Evolutionary conservation across 768 basidiomycete species (phyloP).

Genomic region (Symmetrospora coprosmae): DNA sequence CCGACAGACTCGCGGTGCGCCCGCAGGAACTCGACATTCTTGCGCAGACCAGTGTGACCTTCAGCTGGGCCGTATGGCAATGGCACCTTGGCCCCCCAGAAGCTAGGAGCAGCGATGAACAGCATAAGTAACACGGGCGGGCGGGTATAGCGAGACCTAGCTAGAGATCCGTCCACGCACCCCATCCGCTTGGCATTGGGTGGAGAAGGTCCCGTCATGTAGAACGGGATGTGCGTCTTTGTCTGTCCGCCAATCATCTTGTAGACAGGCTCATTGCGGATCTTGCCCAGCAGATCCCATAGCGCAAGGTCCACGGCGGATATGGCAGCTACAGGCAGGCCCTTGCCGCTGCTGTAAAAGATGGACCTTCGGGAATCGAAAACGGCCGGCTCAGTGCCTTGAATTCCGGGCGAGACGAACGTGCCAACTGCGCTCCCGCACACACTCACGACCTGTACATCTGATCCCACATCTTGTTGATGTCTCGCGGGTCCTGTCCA

Average conservation of each 20-base stretch:
- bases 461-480: slow-evolving; percentile 40
- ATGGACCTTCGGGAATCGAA: too few species aligned
- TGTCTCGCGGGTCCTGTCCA: slow-evolving; percentile 39
- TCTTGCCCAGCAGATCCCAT: slow-evolving; percentile 40
- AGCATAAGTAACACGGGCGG: too few species aligned
- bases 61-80: slow-evolving; percentile 38
- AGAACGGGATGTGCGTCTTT: slow-evolving; percentile 38
- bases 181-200: slow-evolving; percentile 37
- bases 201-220: slow-evolving; percentile 38
- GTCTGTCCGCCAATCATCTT: slow-evolving; percentile 40
- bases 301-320: slow-evolving; percentile 40
- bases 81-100: slow-evolving; percentile 37
- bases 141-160: too few species aligned
- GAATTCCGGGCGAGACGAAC: too few species aligned
- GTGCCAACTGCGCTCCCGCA: too few species aligned
- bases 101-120: not conserved
- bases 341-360: slow-evolving; percentile 40
- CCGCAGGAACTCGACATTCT: slow-evolving; percentile 38
- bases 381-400: too few species aligned
- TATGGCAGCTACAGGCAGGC: slow-evolving; percentile 37
- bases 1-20: slow-evolving; percentile 36
- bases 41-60: slow-evolving; percentile 36
- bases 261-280: slow-evolving; percentile 39
- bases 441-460: slow-evolving; percentile 33
- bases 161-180: too few species aligned